Conservation (phyloP, 2,329 filamentous ascomycete genomes). For the Purpureocillium takamizusanense region DNA sequence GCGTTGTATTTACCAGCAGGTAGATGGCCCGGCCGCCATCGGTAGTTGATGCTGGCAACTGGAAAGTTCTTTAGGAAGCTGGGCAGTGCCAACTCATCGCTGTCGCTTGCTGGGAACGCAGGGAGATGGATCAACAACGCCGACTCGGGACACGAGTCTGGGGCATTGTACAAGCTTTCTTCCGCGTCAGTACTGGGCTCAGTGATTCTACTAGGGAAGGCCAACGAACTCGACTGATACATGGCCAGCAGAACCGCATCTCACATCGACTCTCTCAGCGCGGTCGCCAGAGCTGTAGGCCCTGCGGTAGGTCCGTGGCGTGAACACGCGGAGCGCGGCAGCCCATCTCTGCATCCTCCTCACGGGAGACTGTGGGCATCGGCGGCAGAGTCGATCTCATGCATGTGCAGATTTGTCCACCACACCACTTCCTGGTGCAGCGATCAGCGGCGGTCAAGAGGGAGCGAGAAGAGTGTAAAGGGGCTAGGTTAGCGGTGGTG, state of each 20-base stretch:
- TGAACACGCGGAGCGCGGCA: neutral
- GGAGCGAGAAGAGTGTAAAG: too few relatives aligned
- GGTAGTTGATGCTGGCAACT: conserved; percentile 49
- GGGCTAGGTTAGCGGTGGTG: too few relatives aligned
- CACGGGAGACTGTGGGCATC: too few relatives aligned
- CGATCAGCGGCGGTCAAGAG: too few relatives aligned
- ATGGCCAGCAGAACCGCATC: conserved; percentile 38
- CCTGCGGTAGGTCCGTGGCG: neutral
- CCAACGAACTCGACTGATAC: conserved; percentile 40
- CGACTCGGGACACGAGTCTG: conserved; percentile 21
- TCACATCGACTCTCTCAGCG: conserved; percentile 32
- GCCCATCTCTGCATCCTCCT: conserved; percentile 1
- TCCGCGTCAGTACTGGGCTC: conserved; percentile 9
- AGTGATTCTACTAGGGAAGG: neutral
- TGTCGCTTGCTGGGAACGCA: conserved; percentile 27
- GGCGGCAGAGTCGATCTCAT: too few relatives aligned
- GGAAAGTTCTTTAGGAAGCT: conserved; percentile 32
- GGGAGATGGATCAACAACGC: conserved; percentile 50
- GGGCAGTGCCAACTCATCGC: conserved; percentile 22
- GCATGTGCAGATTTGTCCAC: too few relatives aligned
- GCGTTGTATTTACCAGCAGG: conserved; percentile 5
- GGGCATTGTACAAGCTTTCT: conserved; percentile 39
- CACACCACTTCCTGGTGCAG: too few relatives aligned
- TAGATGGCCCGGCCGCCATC: conserved; percentile 33
- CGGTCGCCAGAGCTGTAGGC: conserved; percentile 6